A percentile compares a stretch with the other conserved stretches of the same genome.
phyloP scores from a whole-genome alignment of 1,284 basidiomycete genomes.

The Tilletia caries region DNA sequence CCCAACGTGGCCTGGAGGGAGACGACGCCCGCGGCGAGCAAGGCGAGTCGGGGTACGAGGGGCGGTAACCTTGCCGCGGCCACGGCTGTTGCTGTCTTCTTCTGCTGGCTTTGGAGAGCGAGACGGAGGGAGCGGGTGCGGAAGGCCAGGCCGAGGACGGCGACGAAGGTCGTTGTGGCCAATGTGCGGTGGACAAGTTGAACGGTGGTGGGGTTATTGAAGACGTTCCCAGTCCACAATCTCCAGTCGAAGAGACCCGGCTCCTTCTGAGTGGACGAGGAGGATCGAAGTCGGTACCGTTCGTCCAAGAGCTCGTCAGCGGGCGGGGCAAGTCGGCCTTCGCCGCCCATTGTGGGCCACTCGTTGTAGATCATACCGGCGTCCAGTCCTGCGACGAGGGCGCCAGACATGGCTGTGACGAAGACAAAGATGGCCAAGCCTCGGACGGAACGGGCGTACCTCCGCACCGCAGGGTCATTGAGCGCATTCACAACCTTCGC shows the following conservation, averaged over 20 bases:
- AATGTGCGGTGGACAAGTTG: conserved; percentile 94
- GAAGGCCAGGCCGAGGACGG: conserved; percentile 24
- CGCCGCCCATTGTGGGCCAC: conserved; percentile 89
- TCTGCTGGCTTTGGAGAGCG: conserved; percentile 62
- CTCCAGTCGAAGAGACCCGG: neutral
- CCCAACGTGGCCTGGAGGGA: conserved; percentile 84
- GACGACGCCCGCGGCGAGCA: conserved; percentile 73
- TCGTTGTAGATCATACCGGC: conserved; percentile 96
- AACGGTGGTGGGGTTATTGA: conserved; percentile 94
- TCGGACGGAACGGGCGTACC: conserved; percentile 25
- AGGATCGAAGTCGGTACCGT: conserved; percentile 65
- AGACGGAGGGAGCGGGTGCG: conserved; percentile 65
- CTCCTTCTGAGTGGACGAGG: conserved; percentile 42
- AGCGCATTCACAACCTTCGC: conserved; percentile 30
- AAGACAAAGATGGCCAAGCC: conserved; percentile 40
- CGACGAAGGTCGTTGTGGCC: conserved; percentile 57
- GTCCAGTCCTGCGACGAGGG: conserved; percentile 95
- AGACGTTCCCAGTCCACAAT: neutral
- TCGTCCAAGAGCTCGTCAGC: conserved; percentile 70
- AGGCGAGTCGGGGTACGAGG: conserved; percentile 63
- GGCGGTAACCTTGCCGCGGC: conserved; percentile 62
- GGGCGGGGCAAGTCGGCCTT: conserved; percentile 72
- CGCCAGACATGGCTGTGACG: conserved; percentile 81
- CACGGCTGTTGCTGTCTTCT: neutral
- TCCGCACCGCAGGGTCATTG: conserved; percentile 27